These are phyloP conservation scores for Globisporangium heterothallicum DNA, from an alignment of 352 stramenopile genomes.

Conservation along the genomic window DNA sequence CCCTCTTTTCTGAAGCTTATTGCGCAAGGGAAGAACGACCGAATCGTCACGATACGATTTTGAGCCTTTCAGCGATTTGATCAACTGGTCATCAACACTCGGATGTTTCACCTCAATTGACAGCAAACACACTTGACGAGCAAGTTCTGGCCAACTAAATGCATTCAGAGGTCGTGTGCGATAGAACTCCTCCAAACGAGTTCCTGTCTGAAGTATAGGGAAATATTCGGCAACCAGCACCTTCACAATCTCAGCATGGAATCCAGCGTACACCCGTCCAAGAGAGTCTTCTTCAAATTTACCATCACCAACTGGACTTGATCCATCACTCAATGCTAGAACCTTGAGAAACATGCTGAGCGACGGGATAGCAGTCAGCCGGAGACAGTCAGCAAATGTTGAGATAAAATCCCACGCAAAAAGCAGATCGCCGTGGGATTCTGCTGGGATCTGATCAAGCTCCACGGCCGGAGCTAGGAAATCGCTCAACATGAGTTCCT, in stretches of 20 bases:
- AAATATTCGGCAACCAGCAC: slow-evolving; percentile 59
- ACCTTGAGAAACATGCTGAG: slow-evolving; percentile 49
- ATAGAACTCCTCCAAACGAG: slow-evolving; percentile 64
- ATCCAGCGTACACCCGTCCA: slow-evolving; percentile 32
- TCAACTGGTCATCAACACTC: slow-evolving; percentile 56
- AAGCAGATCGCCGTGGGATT: slow-evolving; percentile 49
- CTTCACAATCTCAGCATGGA: slow-evolving; percentile 53
- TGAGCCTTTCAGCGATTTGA: slow-evolving; percentile 72
- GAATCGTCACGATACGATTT: slow-evolving; percentile 72
- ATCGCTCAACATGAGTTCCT: slow-evolving; percentile 8
- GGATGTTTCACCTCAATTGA: slow-evolving; percentile 68
- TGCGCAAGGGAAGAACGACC: slow-evolving; percentile 43
- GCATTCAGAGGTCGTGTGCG: slow-evolving; percentile 66
- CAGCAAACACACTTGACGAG: slow-evolving; percentile 65
- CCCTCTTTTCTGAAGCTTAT: slow-evolving; percentile 26
- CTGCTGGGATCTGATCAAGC: slow-evolving; percentile 31
- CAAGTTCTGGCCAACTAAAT: slow-evolving; percentile 80
- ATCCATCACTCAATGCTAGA: slow-evolving; percentile 36
- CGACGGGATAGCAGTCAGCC: slow-evolving; percentile 41
- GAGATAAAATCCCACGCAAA: slow-evolving; percentile 78
- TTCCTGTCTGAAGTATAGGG: slow-evolving; percentile 62
- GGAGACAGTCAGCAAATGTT: slow-evolving; percentile 64
- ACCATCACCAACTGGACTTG: slow-evolving; percentile 41
- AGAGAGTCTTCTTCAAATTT: slow-evolving; percentile 49
- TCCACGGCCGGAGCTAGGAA: slow-evolving; percentile 28